phyloP scores from a whole-genome alignment of 176 grass and related monocot species.

The Luzula sylvatica region DNA sequence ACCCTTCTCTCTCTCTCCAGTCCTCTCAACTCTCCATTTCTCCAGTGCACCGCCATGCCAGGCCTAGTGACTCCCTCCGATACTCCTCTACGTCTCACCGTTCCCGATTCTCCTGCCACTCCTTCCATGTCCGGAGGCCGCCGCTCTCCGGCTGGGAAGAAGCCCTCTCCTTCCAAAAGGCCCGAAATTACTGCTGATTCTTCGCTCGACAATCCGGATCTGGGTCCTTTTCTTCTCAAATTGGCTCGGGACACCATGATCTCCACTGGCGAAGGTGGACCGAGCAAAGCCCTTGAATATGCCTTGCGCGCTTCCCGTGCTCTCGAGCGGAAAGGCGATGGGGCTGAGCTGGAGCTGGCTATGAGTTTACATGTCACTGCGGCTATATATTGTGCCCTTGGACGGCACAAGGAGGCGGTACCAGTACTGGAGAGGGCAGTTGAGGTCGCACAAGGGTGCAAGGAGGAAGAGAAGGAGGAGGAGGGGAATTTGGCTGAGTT shows the following conservation, averaged over 20 bases:
- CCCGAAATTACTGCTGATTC: not conserved
- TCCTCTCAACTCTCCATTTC: not conserved
- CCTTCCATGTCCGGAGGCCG: not conserved
- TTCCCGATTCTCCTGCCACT: conserved; percentile 13
- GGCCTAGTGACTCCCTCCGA: conserved; percentile 34
- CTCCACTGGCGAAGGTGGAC: conserved; percentile 59
- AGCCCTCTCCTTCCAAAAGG: conserved; percentile 17
- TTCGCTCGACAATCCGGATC: conserved; percentile 97
- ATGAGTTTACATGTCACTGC: conserved; percentile 98
- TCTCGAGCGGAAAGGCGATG: conserved; percentile 71
- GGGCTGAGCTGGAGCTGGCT: conserved; percentile 79
- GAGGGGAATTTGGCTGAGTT: conserved; percentile 72
- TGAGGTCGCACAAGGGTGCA: not conserved
- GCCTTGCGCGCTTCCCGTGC: conserved; percentile 68
- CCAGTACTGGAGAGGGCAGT: conserved; percentile 85
- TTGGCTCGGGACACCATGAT: conserved; percentile 78
- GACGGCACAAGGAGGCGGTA: conserved; percentile 63
- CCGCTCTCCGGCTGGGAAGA: not conserved
- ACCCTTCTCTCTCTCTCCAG: not conserved
- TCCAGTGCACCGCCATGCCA: conserved; percentile 23
- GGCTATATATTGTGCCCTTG: conserved; percentile 79
- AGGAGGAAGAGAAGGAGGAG: conserved; percentile 31
- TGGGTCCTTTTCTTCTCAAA: conserved; percentile 94
- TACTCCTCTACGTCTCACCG: conserved; percentile 20
- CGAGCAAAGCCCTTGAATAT: conserved; percentile 77